A percentile compares a stretch with the other conserved stretches of the same genome.
Evolutionary conservation across 2,329 filamentous ascomycete genomes (phyloP).

Genomic region (Ascochyta lentis): DNA sequence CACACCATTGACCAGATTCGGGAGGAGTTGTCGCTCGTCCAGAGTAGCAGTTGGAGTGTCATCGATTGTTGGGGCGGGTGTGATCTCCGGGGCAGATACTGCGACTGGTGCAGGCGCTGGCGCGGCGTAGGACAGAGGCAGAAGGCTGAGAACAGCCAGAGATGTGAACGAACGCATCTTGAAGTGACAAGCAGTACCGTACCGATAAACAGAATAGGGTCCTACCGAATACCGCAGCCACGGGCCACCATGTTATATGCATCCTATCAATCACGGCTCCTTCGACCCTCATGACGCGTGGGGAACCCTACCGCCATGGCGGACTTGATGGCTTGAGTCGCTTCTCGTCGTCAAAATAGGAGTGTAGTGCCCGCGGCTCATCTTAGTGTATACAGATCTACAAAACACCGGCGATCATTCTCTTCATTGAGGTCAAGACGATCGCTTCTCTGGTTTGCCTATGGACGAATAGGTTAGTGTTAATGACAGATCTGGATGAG

Average conservation of each 20-base stretch:
- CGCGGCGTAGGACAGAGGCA: conserved; percentile 16
- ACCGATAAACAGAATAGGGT: neutral
- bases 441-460: neutral
- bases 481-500: neutral
- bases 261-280: neutral
- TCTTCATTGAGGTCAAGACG: neutral
- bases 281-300: conserved; percentile 1
- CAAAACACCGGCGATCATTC: conserved; percentile 2
- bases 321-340: neutral
- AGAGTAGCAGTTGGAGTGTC: conserved; percentile 4
- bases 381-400: conserved; percentile 9
- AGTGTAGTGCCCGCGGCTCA: neutral
- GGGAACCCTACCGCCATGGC: neutral
- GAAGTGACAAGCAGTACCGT: neutral
- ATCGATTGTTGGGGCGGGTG: conserved; percentile 11
- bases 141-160: conserved; percentile 21
- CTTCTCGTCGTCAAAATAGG: neutral
- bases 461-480: neutral
- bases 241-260: neutral
- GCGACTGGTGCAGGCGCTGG: conserved; percentile 15
- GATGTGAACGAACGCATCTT: conserved; percentile 20
- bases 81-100: conserved; percentile 3
- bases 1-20: conserved; percentile 15
- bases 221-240: neutral
- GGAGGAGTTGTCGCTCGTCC: conserved; percentile 24